Conservation (phyloP, 164 flowering plant genomes). For the Magnolia kwangsiensis region DNA sequence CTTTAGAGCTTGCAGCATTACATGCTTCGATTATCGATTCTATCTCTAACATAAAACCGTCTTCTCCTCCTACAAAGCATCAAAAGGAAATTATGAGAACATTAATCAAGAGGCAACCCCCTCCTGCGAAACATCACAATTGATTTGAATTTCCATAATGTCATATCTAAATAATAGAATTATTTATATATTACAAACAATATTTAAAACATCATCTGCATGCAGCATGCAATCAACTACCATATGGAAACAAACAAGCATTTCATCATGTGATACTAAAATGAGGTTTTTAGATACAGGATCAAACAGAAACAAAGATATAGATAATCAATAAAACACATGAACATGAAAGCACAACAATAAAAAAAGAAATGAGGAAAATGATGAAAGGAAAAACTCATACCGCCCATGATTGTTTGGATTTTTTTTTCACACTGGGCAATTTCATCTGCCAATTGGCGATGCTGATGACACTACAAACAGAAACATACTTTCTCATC, state of each 20-base stretch:
- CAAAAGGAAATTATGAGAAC: background rate
- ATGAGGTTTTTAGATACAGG: background rate
- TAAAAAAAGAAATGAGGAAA: background rate
- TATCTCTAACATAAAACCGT: slow-evolving; percentile 35
- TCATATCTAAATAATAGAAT: background rate
- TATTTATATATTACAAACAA: background rate
- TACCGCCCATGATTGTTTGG: slow-evolving; percentile 41
- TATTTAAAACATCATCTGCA: background rate
- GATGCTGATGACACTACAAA: slow-evolving; percentile 48
- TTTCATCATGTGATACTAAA: background rate
- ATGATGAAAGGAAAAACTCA: background rate
- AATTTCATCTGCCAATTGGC: slow-evolving; percentile 54
- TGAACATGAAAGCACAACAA: background rate
- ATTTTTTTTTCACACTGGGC: slow-evolving; percentile 51
- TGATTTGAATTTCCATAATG: background rate
- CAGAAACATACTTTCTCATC: slow-evolving; percentile 8
- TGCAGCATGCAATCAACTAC: background rate
- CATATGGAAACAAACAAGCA: background rate
- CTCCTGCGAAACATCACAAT: background rate
- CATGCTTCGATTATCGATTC: slow-evolving; percentile 43
- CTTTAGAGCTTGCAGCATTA: slow-evolving; percentile 20
- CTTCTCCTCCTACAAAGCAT: slow-evolving; percentile 25
- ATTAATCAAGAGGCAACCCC: background rate
- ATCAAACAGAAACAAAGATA: background rate
- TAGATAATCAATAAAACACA: background rate